Conservation (phyloP, 768 basidiomycete genomes). For the Boletus rubropictus region DNA sequence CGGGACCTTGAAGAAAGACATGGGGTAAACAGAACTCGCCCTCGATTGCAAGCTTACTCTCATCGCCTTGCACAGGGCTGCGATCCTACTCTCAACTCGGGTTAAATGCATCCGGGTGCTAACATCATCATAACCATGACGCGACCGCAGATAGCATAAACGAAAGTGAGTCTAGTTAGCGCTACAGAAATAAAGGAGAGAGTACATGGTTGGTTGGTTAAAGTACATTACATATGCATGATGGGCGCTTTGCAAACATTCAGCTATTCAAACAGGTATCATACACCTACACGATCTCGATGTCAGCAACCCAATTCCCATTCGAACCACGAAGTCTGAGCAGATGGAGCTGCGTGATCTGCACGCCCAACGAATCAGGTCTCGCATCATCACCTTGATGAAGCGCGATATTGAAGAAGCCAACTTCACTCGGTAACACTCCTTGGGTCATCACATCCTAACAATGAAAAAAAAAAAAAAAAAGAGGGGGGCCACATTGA, state of each 20-base stretch:
- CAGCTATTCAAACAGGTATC: neutral
- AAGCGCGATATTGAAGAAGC: conserved; percentile 10
- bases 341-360: conserved; percentile 6
- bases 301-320: conserved; percentile 8
- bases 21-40: no score
- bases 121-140: no score
- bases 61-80: no score
- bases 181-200: no score
- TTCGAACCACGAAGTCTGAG: neutral
- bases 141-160: no score
- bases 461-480: neutral
- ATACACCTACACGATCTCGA: conserved; percentile 6
- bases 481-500: neutral
- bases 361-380: conserved; percentile 1
- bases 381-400: neutral
- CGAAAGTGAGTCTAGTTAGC: no score
- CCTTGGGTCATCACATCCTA: neutral
- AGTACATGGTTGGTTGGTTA: no score
- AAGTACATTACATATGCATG: no score
- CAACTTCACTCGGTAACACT: neutral
- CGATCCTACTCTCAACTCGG: no score
- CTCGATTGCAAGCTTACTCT: no score
- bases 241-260: neutral
- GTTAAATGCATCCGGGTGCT: no score
- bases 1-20: no score